Percentiles rank a stretch among this genome's conserved stretches.
phyloP scores from a whole-genome alignment of 345 rosid genomes.

The Populus tremula region DNA sequence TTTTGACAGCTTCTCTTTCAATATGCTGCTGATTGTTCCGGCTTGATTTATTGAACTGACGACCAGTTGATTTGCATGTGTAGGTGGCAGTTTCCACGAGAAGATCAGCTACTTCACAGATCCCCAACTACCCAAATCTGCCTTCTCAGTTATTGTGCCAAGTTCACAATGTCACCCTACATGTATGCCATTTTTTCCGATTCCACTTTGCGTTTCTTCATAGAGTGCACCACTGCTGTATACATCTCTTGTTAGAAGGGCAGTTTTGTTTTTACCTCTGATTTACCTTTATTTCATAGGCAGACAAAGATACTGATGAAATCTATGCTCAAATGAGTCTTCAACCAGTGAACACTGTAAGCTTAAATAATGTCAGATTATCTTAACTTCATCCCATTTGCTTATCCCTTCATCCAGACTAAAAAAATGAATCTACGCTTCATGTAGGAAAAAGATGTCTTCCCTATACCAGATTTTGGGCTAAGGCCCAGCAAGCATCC shows the following conservation, averaged over 20 bases:
- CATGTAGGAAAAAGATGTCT: conserved; percentile 80
- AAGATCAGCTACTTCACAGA: conserved; percentile 79
- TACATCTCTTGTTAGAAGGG: background rate
- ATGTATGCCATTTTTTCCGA: conserved; percentile 43
- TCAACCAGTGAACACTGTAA: conserved; percentile 86
- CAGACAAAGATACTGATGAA: conserved; percentile 93
- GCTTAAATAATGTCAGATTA: conserved; percentile 18
- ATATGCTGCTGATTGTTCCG: background rate
- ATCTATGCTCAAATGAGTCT: conserved; percentile 96
- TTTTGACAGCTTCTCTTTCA: background rate
- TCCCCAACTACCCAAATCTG: conserved; percentile 94
- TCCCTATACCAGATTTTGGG: conserved; percentile 86
- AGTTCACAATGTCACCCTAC: conserved; percentile 86
- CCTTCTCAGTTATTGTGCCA: conserved; percentile 95
- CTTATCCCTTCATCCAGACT: background rate
- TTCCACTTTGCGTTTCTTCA: background rate
- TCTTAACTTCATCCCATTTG: background rate
- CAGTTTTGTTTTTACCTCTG: background rate
- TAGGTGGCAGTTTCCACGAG: conserved; percentile 94
- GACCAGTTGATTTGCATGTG: background rate
- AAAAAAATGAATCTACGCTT: background rate
- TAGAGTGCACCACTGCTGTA: background rate
- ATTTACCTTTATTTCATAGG: conserved; percentile 41
- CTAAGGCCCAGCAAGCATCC: conserved; percentile 84
- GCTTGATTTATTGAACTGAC: background rate